Conservation (phyloP, 306 rosid species). For the Neltuma alba region DNA sequence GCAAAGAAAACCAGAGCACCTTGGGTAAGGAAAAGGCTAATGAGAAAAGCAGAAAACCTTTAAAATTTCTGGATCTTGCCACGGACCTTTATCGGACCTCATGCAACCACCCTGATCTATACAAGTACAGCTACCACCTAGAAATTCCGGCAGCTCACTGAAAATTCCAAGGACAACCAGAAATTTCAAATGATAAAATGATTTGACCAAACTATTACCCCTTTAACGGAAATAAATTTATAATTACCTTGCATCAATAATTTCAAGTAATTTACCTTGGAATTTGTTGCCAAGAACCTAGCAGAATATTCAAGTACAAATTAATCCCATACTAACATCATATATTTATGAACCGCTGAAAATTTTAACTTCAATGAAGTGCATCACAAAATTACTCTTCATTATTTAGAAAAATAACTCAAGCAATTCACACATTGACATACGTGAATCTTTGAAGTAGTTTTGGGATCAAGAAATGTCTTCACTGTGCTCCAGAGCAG, state of each 20-base stretch:
- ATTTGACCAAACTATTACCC: slow-evolving; percentile 25
- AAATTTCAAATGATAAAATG: slow-evolving; percentile 15
- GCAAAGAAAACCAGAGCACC: slow-evolving; percentile 22
- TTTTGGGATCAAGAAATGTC: slow-evolving; percentile 84
- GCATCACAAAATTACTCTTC: slow-evolving; percentile 7
- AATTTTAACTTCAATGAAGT: slow-evolving; percentile 25
- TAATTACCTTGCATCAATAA: slow-evolving; percentile 77
- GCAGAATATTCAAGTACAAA: slow-evolving; percentile 38
- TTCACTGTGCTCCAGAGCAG: slow-evolving; percentile 86
- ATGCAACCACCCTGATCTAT: slow-evolving; percentile 77
- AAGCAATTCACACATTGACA: slow-evolving; percentile 40
- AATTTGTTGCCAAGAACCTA: slow-evolving; percentile 91
- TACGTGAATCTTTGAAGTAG: slow-evolving; percentile 91
- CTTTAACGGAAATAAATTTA: slow-evolving; percentile 5
- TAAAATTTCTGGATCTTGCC: slow-evolving; percentile 79
- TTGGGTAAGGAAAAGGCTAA: slow-evolving; percentile 17
- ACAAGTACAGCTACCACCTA: slow-evolving; percentile 90
- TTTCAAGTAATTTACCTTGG: slow-evolving; percentile 76
- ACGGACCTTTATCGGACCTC: slow-evolving; percentile 92
- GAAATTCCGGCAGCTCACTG: slow-evolving; percentile 89
- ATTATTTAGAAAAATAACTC: not conserved
- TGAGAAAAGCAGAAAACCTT: slow-evolving; percentile 55
- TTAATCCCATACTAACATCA: slow-evolving; percentile 18
- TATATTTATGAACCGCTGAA: slow-evolving; percentile 25
- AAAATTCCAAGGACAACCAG: slow-evolving; percentile 35